phyloP scores from a whole-genome alignment of 805 yeast genomes.

The Candida dajiaensis region DNA sequence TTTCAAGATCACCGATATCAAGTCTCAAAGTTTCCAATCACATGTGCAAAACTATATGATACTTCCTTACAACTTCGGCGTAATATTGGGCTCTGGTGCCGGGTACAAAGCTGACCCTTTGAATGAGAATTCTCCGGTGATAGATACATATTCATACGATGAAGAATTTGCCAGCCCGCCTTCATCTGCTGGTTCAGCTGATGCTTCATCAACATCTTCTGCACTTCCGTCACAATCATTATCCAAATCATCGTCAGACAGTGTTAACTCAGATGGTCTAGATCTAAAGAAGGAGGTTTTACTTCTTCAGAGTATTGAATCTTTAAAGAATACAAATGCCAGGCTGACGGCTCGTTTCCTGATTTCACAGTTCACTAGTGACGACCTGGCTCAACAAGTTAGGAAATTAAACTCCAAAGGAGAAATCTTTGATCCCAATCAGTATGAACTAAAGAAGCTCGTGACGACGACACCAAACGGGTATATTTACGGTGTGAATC shows the following conservation, averaged over 20 bases:
- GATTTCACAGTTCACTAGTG: background rate
- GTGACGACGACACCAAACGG: background rate
- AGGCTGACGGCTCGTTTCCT: background rate
- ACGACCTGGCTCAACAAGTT: background rate
- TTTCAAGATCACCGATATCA: background rate
- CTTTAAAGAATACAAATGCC: background rate
- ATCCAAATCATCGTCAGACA: background rate
- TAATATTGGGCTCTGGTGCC: background rate
- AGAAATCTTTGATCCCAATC: background rate
- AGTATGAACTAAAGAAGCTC: background rate
- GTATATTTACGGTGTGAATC: background rate
- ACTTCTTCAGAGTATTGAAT: background rate
- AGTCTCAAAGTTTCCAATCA: background rate
- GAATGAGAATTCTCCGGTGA: background rate
- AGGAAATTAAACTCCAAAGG: background rate
- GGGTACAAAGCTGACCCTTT: constrained; percentile 1
- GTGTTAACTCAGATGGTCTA: background rate
- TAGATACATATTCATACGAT: background rate
- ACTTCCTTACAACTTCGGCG: background rate
- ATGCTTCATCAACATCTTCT: background rate
- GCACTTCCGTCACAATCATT: background rate
- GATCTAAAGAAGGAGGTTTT: background rate
- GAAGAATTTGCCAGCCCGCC: background rate
- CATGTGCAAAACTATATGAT: background rate
- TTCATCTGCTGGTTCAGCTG: background rate